Conservation (phyloP, 345 rosid genomes). For the Euphorbia peplus region DNA sequence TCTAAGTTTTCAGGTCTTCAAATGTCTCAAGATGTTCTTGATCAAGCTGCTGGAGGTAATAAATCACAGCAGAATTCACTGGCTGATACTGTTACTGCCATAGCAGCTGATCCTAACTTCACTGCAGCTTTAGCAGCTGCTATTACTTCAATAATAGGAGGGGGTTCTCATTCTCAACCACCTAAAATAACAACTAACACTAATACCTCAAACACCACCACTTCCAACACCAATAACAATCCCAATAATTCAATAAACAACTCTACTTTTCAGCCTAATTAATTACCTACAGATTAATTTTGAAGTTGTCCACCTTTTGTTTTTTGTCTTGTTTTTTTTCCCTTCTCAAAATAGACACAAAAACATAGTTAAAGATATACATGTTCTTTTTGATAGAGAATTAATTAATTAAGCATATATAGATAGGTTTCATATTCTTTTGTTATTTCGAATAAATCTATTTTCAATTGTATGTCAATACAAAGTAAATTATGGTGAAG, state of each 20-base stretch:
- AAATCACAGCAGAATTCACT: slow-evolving; percentile 33
- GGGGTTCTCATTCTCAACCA: slow-evolving; percentile 24
- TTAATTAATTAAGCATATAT: not conserved
- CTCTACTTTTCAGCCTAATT: slow-evolving; percentile 34
- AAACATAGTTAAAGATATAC: too few relatives aligned
- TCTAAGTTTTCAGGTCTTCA: slow-evolving; percentile 63
- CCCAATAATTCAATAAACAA: slow-evolving; percentile 31
- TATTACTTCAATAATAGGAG: slow-evolving; percentile 51
- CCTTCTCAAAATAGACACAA: not conserved
- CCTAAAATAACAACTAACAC: slow-evolving; percentile 11
- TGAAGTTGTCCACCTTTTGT: too few relatives aligned
- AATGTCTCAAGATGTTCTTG: slow-evolving; percentile 50
- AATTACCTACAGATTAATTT: not conserved
- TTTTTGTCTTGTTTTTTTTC: not conserved
- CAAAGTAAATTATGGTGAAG: slow-evolving; percentile 6
- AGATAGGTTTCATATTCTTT: slow-evolving; percentile 13
- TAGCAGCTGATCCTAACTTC: slow-evolving; percentile 59
- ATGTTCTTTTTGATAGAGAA: slow-evolving; percentile 12
- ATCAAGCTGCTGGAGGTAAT: slow-evolving; percentile 13
- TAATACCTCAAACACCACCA: slow-evolving; percentile 21
- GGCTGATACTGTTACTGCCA: slow-evolving; percentile 42
- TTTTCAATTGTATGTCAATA: slow-evolving; percentile 18
- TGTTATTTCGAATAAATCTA: slow-evolving; percentile 29
- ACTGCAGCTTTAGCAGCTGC: slow-evolving; percentile 70
- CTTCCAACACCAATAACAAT: slow-evolving; percentile 21